phyloP scores from a whole-genome alignment of 2,329 filamentous ascomycete species.

The Calonectria montana region DNA sequence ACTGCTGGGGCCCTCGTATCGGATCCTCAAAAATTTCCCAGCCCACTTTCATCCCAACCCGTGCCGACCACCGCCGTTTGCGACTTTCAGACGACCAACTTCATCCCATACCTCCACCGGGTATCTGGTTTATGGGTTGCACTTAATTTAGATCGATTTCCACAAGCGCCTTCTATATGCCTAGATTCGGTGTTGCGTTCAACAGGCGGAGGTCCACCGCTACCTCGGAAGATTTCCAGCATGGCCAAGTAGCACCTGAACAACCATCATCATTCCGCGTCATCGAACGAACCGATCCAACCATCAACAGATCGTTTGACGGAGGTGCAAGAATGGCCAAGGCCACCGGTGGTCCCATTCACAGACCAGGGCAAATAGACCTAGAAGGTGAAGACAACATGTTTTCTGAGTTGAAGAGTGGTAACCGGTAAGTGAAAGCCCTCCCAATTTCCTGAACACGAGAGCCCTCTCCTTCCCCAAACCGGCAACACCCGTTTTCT shows the following conservation, averaged over 20 bases:
- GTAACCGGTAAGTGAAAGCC: slow-evolving; percentile 62
- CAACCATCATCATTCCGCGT: slow-evolving; percentile 70
- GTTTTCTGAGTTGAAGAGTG: slow-evolving; percentile 66
- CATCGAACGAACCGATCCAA: slow-evolving; percentile 63
- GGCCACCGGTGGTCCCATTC: slow-evolving; percentile 49
- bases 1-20: slow-evolving; percentile 28
- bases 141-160: slow-evolving; percentile 36
- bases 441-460: slow-evolving; percentile 8
- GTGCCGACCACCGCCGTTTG: slow-evolving; percentile 24
- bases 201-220: slow-evolving; percentile 70
- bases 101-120: slow-evolving; percentile 20
- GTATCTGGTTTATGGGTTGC: slow-evolving; percentile 39
- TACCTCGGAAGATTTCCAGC: slow-evolving; percentile 64
- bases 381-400: slow-evolving; percentile 67
- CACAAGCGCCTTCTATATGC: slow-evolving; percentile 59
- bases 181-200: slow-evolving; percentile 71
- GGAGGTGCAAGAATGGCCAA: slow-evolving; percentile 57
- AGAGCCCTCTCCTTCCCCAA: slow-evolving; percentile 31
- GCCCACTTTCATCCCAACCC: slow-evolving; percentile 22
- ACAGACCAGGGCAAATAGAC: slow-evolving; percentile 52
- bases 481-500: slow-evolving; percentile 33
- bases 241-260: slow-evolving; percentile 58
- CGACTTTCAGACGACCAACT: slow-evolving; percentile 31
- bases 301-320: slow-evolving; percentile 61
- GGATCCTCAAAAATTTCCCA: slow-evolving; percentile 31